Base-by-base conservation (phyloP, 2,329 filamentous ascomycete genomes). In the Immersiporthe knoxdaviesiana region DNA sequence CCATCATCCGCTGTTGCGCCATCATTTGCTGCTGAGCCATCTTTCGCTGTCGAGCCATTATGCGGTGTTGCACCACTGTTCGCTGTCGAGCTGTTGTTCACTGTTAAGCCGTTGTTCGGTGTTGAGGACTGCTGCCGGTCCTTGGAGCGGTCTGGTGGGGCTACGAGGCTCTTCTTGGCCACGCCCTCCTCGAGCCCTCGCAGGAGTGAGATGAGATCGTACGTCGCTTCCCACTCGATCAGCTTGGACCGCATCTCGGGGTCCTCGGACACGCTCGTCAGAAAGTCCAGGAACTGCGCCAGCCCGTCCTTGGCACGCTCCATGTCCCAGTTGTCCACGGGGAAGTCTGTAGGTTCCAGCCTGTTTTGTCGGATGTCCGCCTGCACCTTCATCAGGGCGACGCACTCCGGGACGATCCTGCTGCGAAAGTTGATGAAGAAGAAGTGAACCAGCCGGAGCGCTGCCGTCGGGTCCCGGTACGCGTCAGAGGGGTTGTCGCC, bases 301-400 rank as follows among this genome's bases (percentile, higher is more conserved):
- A 98, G 88, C 0, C 95, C 95, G 76, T 98, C 95, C 78, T 97
- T 97, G 69, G 97, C 95, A 18, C 95, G 89, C 78, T 98, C 95
- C 91, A 98, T 97, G 75, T 98, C 95, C 95, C 95, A 98, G 61
- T 94, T 87, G 75, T 98, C 97, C 1, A 97, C 90, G 0, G 95
- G 95, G 75, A 97, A 98, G 75, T 97, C 94, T 71, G 92, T 89
- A 0, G 93, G 90, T 70, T 95, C 88, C 21, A 91, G 89, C 68
- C 90, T 85, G 41, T 91, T 90, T 54, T 91, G 89, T 56, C 93
- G 90, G 44, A 97, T 97, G 76, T 97, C 92, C 21, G 93, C 92
- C 81, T 98, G 95, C 3, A 97, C 86, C 76, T 96, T 93, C 82
- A 98, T 97, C 50, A 97, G 84, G n/a, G 94, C 94, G 67, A 94